Evolutionary conservation across 108 stramenopile genomes (phyloP), one percentile per base, ranked within the genome.

Genomic region (Cyclotella choctawhatcheeana): DNA sequence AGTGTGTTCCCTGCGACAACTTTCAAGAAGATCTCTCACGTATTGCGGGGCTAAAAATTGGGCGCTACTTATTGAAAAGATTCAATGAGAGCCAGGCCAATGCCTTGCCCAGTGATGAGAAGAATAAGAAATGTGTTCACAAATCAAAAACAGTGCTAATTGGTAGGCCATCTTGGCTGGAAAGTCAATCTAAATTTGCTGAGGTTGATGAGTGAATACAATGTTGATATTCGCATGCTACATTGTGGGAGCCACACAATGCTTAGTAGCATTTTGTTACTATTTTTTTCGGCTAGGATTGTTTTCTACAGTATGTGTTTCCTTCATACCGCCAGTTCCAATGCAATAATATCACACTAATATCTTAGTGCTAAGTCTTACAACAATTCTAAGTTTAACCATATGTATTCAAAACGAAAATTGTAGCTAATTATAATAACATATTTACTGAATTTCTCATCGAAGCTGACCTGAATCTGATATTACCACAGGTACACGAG

Each of bases 391-490:
- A n/a, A n/a, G n/a, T n/a, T n/a, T n/a, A n/a, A n/a, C n/a, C n/a
- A n/a, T n/a, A n/a, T n/a, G n/a, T n/a, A n/a, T n/a, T n/a, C n/a
- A n/a, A n/a, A n/a, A n/a, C n/a, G n/a, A n/a, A n/a, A n/a, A n/a
- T n/a, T n/a, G n/a, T n/a, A n/a, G n/a, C n/a, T n/a, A n/a, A n/a
- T n/a, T n/a, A n/a, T n/a, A n/a, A n/a, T n/a, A n/a, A n/a, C n/a
- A n/a, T n/a, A n/a, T n/a, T n/a, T n/a, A n/a, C n/a, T n/a, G n/a
- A n/a, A n/a, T n/a, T n/a, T n/a, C n/a, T 82, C 65, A 82, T 31
- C 79, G 60, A 26, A 97, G 87, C 84, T 95, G 91, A 37, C 97
- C 97, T 18, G 81, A 90, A 67, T 90, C 89, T 6, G 79, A 81
- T 68, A 97, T 86, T 18, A 86, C 66, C 45, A 94, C 89, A 47